These are phyloP conservation scores for Beauveria sp. DNA, from an alignment of 2,329 filamentous ascomycete genomes.

Conservation along the genomic window DNA sequence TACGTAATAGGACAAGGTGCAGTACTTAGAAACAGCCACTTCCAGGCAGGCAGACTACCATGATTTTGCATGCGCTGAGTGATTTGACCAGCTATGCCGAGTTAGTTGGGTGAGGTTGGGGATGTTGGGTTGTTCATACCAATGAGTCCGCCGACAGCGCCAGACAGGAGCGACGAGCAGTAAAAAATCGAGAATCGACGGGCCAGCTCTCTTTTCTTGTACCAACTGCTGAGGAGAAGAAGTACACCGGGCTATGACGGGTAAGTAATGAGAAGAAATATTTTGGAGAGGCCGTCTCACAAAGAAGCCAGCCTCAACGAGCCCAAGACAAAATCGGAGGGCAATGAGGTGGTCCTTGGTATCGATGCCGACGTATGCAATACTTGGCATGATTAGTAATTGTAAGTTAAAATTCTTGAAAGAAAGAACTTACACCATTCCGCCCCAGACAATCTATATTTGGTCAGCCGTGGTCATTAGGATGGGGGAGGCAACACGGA, in stretches of 20 bases:
- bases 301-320: constrained; percentile 11
- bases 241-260: constrained; percentile 10
- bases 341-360: constrained; percentile 1
- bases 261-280: background rate
- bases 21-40: constrained; percentile 6
- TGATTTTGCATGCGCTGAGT: background rate
- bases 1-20: background rate
- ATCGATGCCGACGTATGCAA: background rate
- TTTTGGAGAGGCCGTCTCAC: background rate
- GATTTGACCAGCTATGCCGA: background rate
- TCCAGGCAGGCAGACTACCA: constrained; percentile 3
- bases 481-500: background rate
- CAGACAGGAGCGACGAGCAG: constrained; percentile 5
- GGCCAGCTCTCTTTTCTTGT: constrained; percentile 8
- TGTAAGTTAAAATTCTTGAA: background rate
- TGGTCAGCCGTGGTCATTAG: background rate
- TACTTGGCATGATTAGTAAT: background rate
- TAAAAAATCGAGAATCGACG: constrained; percentile 8
- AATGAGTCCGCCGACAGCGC: constrained; percentile 8
- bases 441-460: background rate
- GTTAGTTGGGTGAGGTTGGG: background rate
- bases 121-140: background rate
- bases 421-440: background rate
- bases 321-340: constrained; percentile 11
- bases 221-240: constrained; percentile 9